Percentiles rank a stretch among this genome's conserved stretches.
Evolutionary conservation across 306 rosid genomes (phyloP).

Genomic region (Dryas octopetala): DNA sequence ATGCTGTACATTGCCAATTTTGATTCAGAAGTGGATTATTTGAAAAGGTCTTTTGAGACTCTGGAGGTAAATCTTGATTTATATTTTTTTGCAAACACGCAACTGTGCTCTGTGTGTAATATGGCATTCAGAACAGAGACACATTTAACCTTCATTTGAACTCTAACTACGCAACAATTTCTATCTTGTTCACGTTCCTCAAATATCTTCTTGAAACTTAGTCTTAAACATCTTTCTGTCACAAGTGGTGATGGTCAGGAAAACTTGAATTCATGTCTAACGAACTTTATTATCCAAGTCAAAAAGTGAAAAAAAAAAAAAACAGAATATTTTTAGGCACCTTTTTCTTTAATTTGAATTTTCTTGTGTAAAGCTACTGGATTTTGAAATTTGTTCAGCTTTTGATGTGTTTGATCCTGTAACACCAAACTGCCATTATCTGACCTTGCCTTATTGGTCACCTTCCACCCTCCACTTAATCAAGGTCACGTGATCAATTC

Average conservation of each 20-base stretch:
- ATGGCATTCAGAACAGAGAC: neutral
- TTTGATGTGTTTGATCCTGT: neutral
- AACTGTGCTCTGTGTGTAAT: neutral
- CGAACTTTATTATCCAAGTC: neutral
- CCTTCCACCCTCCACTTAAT: neutral
- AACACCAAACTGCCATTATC: neutral
- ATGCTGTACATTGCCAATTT: conserved; percentile 91
- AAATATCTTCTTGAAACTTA: neutral
- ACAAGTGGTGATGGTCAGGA: neutral
- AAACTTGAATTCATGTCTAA: conserved; percentile 4
- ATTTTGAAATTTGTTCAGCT: neutral
- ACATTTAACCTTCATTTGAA: no score
- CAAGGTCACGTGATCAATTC: neutral
- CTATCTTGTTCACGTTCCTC: neutral
- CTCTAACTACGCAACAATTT: neutral
- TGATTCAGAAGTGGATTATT: conserved; percentile 86
- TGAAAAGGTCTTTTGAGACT: conserved; percentile 61
- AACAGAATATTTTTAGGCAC: neutral
- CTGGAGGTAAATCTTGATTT: conserved; percentile 56
- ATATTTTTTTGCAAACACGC: neutral
- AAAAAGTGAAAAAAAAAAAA: conserved; percentile 10
- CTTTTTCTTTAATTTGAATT: conserved; percentile 1
- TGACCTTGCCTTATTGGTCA: no score
- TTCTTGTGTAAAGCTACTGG: neutral
- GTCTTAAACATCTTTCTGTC: neutral